Evolutionary conservation across 352 stramenopile genomes (phyloP).

Genomic region (Phytophthora sojae): DNA sequence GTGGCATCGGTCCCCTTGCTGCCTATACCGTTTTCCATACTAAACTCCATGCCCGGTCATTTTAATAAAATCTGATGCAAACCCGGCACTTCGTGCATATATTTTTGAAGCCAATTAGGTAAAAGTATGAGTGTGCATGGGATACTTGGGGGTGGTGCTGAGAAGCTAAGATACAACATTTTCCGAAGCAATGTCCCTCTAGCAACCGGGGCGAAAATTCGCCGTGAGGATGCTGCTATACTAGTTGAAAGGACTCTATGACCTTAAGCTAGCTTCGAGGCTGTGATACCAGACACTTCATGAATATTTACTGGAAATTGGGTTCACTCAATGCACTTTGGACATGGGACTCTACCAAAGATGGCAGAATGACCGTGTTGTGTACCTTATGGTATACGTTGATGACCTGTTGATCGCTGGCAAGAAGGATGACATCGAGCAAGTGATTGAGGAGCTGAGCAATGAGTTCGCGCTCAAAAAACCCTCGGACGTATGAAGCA

Average conservation of each 20-base stretch:
- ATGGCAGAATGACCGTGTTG: not conserved
- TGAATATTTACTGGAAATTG: not conserved
- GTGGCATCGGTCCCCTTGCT: too few relatives aligned
- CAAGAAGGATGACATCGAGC: not conserved
- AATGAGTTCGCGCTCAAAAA: conserved; percentile 6
- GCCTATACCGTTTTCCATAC: too few relatives aligned
- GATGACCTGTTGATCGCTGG: not conserved
- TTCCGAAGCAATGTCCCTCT: too few relatives aligned
- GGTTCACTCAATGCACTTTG: not conserved
- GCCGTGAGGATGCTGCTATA: too few relatives aligned
- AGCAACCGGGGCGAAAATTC: too few relatives aligned
- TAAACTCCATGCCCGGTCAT: too few relatives aligned
- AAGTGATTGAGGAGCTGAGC: not conserved
- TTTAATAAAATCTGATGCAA: too few relatives aligned
- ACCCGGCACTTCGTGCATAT: too few relatives aligned
- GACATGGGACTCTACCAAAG: not conserved
- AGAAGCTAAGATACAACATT: too few relatives aligned
- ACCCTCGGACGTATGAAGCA: conserved; percentile 10
- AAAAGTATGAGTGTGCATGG: too few relatives aligned
- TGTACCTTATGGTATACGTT: not conserved
- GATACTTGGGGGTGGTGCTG: too few relatives aligned
- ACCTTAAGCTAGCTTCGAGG: not conserved
- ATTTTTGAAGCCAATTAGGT: too few relatives aligned
- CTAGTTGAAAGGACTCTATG: not conserved
- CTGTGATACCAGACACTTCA: not conserved